Evolutionary conservation across 768 basidiomycete species (phyloP), one percentile per base, ranked within the genome.

Genomic region (Leccinum disarticulatum): DNA sequence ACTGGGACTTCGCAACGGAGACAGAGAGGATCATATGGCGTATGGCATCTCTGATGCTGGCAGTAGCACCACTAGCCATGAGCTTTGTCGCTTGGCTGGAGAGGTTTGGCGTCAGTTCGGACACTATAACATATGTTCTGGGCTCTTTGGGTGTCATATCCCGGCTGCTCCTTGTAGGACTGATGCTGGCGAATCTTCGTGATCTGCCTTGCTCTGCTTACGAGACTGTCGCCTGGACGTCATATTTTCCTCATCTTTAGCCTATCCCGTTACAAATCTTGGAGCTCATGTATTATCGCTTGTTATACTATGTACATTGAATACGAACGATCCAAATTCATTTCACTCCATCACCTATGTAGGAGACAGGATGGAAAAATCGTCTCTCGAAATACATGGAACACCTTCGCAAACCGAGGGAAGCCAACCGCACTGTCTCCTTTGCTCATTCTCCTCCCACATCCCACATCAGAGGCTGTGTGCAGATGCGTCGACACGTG

Each of bases 131-230:
- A n/a, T 52, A 52, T 52, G 10, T 52, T 31, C n/a, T 52, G n/a
- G 50, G 28, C n/a, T 13, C 2, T 52, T 25, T 54, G 19, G 53
- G 53, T 43, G 41, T 54, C 17, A 28, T 19, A 17, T 41, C 53
- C 15, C 53, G 53, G 10, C 17, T 54, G 15, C 27, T 36, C 5
- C 53, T 54, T 22, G 53, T 41, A 27, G 53, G 36, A 9, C 22
- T 54, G 35, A 54, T 54, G 53, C 25, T 54, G 4, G 50, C 43
- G 3, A 60, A 50, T 19, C 50, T 60, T 36, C 50, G 56, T n/a
- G 8, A 25, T 3, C 17, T 52, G 2, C 56, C 55, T 19, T 58
- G 56, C 9, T 22, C 49, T 6, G 50, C 56, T 19, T 52, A 52
- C 41, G 36, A 47, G 17, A 46, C n/a, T 3, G 6, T 60, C 4